Base-by-base conservation (phyloP, 495 filamentous ascomycete genomes). In the Extremus antarcticus region DNA sequence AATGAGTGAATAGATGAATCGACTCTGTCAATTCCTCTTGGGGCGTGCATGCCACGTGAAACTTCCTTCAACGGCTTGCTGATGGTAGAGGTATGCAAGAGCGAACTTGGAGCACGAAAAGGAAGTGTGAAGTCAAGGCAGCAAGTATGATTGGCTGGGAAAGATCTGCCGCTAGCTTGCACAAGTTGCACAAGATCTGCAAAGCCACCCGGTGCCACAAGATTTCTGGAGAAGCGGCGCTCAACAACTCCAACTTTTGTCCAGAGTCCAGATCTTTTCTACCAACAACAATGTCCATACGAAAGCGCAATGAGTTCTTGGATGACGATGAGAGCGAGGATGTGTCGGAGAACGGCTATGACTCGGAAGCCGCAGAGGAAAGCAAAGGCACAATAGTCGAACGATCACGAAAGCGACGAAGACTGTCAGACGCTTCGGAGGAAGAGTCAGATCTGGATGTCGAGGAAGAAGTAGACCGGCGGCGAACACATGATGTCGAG, bases 291-390 rank as follows among this genome's bases (percentile, higher is more conserved):
- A 90, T 89, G 86, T 58, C 81, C 2, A 70, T 76, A n/a, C 78
- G 81, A 58, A 88, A 84, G 50, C 74, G 77, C 50, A 90, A 90
- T 69, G 78, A 87, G 39, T 90, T 83, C 59, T 77, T 94, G 19
- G 87, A 90, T 50, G 76, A 76, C 8, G 78, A 74, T 16, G 59
- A 61, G 3, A 86, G 83, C 65, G 88, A 90, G 38, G 80, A 85
- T 2, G 79, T 84, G 47, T 68, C 64, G 46, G 73, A 78, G 45
- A 67, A 73, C 43, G 82, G 78, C 43, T 87, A 86, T 59, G 77
- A 88, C 60, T 90, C 85, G 2, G 87, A 87, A 50, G 75, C 66
- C 25, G 77, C 78, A 32, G 74, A 83, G 46, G 70, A 87, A 43
- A 77, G 78, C 56, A 86, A 86, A 70, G 81, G 81, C 15, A 56